These are phyloP conservation scores for Chlorella ohadii DNA, from an alignment of 139 green algal genomes.

Conservation along the genomic window DNA sequence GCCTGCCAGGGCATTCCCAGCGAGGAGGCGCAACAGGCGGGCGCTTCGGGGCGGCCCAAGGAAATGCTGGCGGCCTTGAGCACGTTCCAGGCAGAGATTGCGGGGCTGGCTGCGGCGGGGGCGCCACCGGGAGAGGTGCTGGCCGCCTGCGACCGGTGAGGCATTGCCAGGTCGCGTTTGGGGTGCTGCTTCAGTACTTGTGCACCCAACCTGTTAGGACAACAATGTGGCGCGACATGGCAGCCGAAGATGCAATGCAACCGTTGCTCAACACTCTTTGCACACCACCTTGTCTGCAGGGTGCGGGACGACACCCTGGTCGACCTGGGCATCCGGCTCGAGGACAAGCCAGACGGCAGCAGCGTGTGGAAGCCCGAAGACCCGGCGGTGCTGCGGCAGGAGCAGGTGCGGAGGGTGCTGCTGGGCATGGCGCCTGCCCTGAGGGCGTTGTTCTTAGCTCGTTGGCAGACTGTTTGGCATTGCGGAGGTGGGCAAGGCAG, in stretches of 20 bases:
- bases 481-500: no score
- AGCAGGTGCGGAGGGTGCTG: conserved; percentile 35
- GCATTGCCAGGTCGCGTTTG: not conserved
- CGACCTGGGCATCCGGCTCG: conserved; percentile 91
- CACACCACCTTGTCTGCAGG: no score
- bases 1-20: conserved; percentile 12
- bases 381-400: conserved; percentile 75
- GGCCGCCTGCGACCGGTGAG: conserved; percentile 70
- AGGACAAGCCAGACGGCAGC: conserved; percentile 84
- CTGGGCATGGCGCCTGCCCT: no score
- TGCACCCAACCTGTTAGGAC: no score
- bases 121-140: conserved; percentile 64
- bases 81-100: conserved; percentile 8
- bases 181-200: not conserved
- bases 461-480: no score
- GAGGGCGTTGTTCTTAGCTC: no score
- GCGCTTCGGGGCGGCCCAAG: conserved; percentile 20
- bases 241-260: no score
- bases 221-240: no score
- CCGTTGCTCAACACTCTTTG: no score
- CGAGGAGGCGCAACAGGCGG: conserved; percentile 1
- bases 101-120: conserved; percentile 2
- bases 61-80: conserved; percentile 76
- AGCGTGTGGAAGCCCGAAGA: conserved; percentile 95
- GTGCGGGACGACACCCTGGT: conserved; percentile 88